A percentile compares a stretch with the other conserved stretches of the same genome.
These are phyloP conservation scores for Aureobasidium vineae DNA, from an alignment of 2,329 filamentous ascomycete species.

Conservation along the genomic window DNA sequence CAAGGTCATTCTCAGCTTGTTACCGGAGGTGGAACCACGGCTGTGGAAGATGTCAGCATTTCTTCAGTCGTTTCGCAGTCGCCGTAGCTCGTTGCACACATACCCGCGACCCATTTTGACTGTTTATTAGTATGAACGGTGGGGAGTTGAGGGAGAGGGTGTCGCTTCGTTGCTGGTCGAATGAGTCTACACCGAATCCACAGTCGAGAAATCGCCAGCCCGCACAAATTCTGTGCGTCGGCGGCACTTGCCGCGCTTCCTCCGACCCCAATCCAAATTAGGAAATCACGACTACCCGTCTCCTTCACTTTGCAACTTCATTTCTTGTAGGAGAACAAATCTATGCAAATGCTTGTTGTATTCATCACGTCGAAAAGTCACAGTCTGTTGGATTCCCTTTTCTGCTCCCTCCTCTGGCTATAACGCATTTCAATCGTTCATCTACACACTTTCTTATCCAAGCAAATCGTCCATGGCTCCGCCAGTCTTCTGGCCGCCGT, in stretches of 20 bases:
- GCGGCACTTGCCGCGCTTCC: conserved; percentile 16
- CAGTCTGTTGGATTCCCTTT: conserved; percentile 16
- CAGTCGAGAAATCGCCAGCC: conserved; percentile 7
- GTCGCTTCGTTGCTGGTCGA: conserved; percentile 30
- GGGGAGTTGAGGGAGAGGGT: conserved; percentile 22
- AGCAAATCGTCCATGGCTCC: conserved; percentile 46
- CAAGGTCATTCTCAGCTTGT: conserved; percentile 99
- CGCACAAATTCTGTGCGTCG: conserved; percentile 22
- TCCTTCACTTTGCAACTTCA: background rate
- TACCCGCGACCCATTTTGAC: conserved; percentile 44
- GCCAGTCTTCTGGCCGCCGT: conserved; percentile 31
- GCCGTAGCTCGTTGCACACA: conserved; percentile 35
- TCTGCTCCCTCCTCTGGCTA: conserved; percentile 1
- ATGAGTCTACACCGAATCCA: conserved; percentile 6
- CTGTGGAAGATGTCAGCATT: conserved; percentile 40
- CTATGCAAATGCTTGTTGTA: background rate
- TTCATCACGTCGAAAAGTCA: conserved; percentile 4
- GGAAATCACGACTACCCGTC: background rate
- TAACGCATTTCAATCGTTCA: conserved; percentile 13
- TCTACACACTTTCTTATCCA: conserved; percentile 38
- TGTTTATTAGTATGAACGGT: conserved; percentile 32
- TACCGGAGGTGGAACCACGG: conserved; percentile 88
- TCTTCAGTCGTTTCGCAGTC: conserved; percentile 16
- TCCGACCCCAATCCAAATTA: conserved; percentile 6
- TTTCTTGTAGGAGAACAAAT: background rate